These are phyloP conservation scores for Plasmodium reichenowi DNA, from an alignment of 169 alveolate genomes.

Conservation along the genomic window DNA sequence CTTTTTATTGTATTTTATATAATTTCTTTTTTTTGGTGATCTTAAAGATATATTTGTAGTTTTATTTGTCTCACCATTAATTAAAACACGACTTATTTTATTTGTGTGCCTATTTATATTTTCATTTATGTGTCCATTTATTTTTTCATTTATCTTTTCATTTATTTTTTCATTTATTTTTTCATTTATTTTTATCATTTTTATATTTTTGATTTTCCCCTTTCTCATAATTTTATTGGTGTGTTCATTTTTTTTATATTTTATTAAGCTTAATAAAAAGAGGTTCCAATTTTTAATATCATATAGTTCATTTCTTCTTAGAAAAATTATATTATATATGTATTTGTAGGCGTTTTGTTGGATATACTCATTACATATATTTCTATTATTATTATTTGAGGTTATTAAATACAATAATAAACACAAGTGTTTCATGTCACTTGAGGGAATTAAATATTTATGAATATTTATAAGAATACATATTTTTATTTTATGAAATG, in stretches of 20 bases:
- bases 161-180: not conserved
- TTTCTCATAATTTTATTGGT: not conserved
- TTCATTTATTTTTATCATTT: not conserved
- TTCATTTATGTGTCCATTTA: too few species aligned
- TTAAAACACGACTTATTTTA: too few species aligned
- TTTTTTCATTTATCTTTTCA: too few species aligned
- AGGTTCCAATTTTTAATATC: slow-evolving; percentile 52
- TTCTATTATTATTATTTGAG: not conserved
- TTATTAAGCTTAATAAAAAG: slow-evolving; percentile 39
- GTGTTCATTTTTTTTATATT: not conserved
- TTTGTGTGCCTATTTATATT: too few species aligned
- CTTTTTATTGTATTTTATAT: slow-evolving; percentile 15
- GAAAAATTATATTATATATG: slow-evolving; percentile 49
- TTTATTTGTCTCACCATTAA: not conserved
- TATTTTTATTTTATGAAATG: slow-evolving; percentile 26
- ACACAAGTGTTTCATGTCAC: slow-evolving; percentile 53
- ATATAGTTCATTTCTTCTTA: slow-evolving; percentile 15
- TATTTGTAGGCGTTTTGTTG: slow-evolving; percentile 19
- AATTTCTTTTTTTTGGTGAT: not conserved
- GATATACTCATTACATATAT: not conserved
- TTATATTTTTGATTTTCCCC: not conserved
- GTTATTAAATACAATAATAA: slow-evolving; percentile 55
- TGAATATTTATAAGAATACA: slow-evolving; percentile 29
- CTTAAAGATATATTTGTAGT: not conserved
- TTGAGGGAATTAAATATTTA: slow-evolving; percentile 53